Evolutionary conservation across 306 rosid species (phyloP).

Genomic region (Citrullus mucosospermus): DNA sequence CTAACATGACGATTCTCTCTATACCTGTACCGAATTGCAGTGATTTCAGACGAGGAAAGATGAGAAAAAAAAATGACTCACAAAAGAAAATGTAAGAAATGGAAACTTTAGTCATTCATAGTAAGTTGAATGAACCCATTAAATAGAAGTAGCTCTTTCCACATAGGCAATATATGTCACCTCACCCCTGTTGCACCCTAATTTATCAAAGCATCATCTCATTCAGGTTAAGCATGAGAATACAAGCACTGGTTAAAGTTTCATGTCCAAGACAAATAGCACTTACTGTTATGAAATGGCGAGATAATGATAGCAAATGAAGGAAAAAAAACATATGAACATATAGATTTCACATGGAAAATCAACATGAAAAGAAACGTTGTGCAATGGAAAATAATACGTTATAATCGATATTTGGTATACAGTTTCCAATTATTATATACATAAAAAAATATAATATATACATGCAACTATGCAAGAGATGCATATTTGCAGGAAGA

Average conservation of each 20-base stretch:
- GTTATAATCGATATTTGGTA: neutral
- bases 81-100: neutral
- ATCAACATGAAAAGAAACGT: neutral
- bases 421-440: neutral
- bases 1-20: constrained; percentile 93
- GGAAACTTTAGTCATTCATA: neutral
- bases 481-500: neutral
- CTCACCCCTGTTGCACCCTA: neutral
- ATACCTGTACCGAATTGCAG: constrained; percentile 39
- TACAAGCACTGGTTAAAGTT: neutral
- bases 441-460: neutral
- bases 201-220: neutral
- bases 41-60: neutral
- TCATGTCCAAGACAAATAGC: neutral
- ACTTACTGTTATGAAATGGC: neutral
- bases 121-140: neutral
- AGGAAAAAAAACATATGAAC: neutral
- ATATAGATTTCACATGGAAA: neutral
- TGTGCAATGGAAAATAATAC: neutral
- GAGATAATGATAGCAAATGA: neutral
- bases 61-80: neutral
- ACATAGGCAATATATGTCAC: too few relatives aligned
- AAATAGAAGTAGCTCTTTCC: neutral
- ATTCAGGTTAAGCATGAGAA: neutral
- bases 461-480: neutral